phyloP scores from a whole-genome alignment of 768 basidiomycete genomes.

The Tulasnella sp. region DNA sequence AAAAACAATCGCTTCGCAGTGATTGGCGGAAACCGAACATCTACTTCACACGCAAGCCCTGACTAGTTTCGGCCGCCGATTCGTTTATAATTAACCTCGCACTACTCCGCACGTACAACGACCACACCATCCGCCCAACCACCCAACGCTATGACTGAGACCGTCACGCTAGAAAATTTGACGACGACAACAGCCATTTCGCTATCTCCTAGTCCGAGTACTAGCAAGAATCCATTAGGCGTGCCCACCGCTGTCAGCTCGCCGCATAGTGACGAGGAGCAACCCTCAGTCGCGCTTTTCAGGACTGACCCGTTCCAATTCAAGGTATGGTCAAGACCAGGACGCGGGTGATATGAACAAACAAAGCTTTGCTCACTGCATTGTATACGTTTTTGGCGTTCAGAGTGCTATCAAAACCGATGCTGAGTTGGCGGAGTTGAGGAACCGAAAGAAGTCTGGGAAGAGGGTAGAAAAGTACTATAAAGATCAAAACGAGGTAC shows the following conservation, averaged over 20 bases:
- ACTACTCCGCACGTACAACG: no score
- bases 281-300: not conserved
- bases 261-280: not conserved
- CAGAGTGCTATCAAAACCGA: constrained; percentile 46
- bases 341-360: not conserved
- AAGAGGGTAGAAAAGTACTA: constrained; percentile 57
- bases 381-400: not conserved
- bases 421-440: constrained; percentile 48
- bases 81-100: not conserved
- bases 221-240: not conserved
- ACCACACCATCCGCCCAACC: no score
- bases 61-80: no score
- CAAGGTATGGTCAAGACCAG: not conserved
- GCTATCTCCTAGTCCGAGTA: not conserved
- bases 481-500: constrained; percentile 56
- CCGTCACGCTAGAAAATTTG: not conserved
- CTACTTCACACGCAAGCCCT: no score
- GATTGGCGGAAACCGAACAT: no score
- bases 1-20: no score
- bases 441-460: constrained; percentile 43
- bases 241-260: not conserved
- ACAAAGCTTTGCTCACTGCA: not conserved
- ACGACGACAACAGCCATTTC: not conserved
- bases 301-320: not conserved
- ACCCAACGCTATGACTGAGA: not conserved